Base-by-base conservation (phyloP, 192 early-diverging fungal species). In the Coemansia sp. region DNA sequence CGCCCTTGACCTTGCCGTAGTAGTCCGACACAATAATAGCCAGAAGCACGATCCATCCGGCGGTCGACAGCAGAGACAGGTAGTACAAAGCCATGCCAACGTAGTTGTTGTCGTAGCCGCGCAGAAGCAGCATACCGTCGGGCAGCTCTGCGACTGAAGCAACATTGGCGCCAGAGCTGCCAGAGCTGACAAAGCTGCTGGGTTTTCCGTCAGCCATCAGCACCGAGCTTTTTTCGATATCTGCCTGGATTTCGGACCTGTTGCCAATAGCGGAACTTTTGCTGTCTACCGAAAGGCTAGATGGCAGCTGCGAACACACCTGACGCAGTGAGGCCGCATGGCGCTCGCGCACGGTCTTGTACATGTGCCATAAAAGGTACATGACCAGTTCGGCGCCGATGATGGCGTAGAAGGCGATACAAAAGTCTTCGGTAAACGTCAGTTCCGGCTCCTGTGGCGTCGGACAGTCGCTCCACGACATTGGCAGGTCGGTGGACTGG, bases 1-100 rank as follows among this genome's bases (percentile, higher is more conserved):
- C 82, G 36, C 82, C 64, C 69, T 87, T 76, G 36, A 84, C 83
- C 50, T 69, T 75, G 66, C 87, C 87, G 80, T 92, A 94, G 82
- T 92, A 89, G 77, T 94, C 92, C 16, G 83, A 66, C n/a, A 91
- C 85, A 20, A 92, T 68, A 45, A 88, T 71, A n/a, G 75, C 83
- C 34, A 94, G 69, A 54, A 90, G 81, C 10, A 86, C 80, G n/a
- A 92, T 66, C 81, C 86, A 93, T 18, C 84, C 77, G 28, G 88
- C 66, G 8, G 88, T 89, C 12, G 84, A 83, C 20, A 84, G 36
- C 29, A 87, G 63, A 16, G 80, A 77, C 28, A 85, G 83, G 38
- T 69, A 67, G 57, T 77, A 77, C 3, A 86, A 74, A n/a, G 83
- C 59, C 25, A 64, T 64, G 17, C 92, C 92, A 42, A 86, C 65